Evolutionary conservation across 2,329 filamentous ascomycete species (phyloP).

Genomic region (Colletotrichum chlorophyti): DNA sequence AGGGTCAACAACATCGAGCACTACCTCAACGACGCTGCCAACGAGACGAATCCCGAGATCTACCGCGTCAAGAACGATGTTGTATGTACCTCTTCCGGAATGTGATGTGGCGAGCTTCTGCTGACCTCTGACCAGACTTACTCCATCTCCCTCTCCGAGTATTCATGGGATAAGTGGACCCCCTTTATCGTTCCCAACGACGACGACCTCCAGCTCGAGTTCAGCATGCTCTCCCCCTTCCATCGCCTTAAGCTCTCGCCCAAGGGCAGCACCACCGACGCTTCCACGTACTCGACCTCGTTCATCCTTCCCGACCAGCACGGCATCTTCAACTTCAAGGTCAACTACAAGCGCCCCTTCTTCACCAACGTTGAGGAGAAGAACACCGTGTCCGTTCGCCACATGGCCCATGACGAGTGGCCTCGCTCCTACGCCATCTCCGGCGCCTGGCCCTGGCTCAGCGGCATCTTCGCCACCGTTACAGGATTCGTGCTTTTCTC

Average conservation of each 20-base stretch:
- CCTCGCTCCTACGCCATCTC: slow-evolving; percentile 88
- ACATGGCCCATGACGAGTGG: slow-evolving; percentile 98
- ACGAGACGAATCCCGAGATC: slow-evolving; percentile 79
- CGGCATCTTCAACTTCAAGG: slow-evolving; percentile 97
- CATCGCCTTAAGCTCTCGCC: slow-evolving; percentile 80
- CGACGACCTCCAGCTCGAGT: slow-evolving; percentile 90
- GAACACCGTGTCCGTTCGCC: slow-evolving; percentile 89
- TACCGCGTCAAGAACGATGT: slow-evolving; percentile 98
- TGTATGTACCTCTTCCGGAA: too few relatives aligned
- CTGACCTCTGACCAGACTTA: slow-evolving; percentile 67
- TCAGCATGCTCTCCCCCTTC: slow-evolving; percentile 98
- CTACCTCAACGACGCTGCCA: slow-evolving; percentile 64
- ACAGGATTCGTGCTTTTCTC: slow-evolving; percentile 86
- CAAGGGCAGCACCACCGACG: slow-evolving; percentile 64
- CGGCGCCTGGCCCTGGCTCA: slow-evolving; percentile 93
- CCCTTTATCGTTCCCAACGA: slow-evolving; percentile 74
- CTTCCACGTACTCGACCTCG: slow-evolving; percentile 74
- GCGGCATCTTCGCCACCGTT: slow-evolving; percentile 84
- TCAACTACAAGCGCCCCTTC: slow-evolving; percentile 98
- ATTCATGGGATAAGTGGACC: slow-evolving; percentile 73
- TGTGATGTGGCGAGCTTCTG: slow-evolving; percentile 22
- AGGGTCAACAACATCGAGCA: slow-evolving; percentile 86
- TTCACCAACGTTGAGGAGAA: slow-evolving; percentile 91
- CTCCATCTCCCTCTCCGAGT: slow-evolving; percentile 89
- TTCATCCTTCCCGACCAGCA: slow-evolving; percentile 95